Evolutionary conservation across 768 basidiomycete genomes (phyloP), one percentile per base, ranked within the genome.

Genomic region (Strobilomyces echinocephalus): DNA sequence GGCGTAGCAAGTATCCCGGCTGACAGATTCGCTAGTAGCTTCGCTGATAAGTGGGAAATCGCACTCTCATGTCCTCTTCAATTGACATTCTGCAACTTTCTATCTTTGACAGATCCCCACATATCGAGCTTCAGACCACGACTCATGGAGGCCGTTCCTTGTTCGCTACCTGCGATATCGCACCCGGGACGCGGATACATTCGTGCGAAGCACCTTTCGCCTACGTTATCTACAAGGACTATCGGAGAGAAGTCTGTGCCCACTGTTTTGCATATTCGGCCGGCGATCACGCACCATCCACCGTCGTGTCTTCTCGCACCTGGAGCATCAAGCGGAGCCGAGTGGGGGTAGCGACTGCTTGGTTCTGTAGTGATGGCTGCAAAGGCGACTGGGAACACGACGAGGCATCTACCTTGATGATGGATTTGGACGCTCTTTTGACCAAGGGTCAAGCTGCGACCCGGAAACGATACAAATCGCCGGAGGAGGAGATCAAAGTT

Each of bases 201-300:
- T 66, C 68, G 21, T 76, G 77, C 52, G 54, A 72, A 45, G 67
- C 67, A 6, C 85, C 85, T 1, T 85, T 81, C 60, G 74, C 79
- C 1, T 75, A 74, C 46, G 81, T 83, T 33, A 73, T 87, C 47
- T 79, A 79, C 65, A 81, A 77, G 60, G 77, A 78, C 55, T 87
- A 84, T 58, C 75, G 82, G 38, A 83, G 80, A 63, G 84, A 85
- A 63, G 82, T 85, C 44, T 87, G 85, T 59, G 79, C 76, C 10
- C 71, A 78, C 62, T 87, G 85, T 66, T 86, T 83, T 62, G 74
- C 76, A 36, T 85, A 86, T 61, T 74, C 80, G 24, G 67, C 63
- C 21, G 62, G 71, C 52, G 68, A 69, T 47, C 46, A 64, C 16
- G 56, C 52, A 1, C 55, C 54, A 12, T 52, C 35, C 12, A 52